A percentile compares a stretch with the other conserved stretches of the same genome.
Conservation (phyloP, 805 yeast genomes). For the Saccharomycopsis selenospora region DNA sequence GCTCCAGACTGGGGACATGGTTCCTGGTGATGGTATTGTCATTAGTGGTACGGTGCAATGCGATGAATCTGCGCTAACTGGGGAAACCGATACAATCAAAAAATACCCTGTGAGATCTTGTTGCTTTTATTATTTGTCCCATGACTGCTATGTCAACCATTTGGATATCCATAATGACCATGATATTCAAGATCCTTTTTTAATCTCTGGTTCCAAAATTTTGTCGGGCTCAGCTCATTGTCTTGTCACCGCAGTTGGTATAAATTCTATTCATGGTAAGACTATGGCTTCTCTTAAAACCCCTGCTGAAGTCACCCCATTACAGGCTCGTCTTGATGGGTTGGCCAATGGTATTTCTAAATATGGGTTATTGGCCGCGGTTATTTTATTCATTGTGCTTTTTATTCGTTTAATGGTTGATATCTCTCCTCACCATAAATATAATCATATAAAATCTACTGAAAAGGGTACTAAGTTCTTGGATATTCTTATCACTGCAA, state of each 20-base stretch:
- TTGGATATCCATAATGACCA: conserved; percentile 25
- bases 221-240: conserved; percentile 83
- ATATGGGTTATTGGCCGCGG: conserved; percentile 82
- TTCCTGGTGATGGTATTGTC: conserved; percentile 82
- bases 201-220: conserved; percentile 87
- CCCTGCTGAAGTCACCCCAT: conserved; percentile 80
- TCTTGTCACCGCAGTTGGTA: conserved; percentile 85
- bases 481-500: conserved; percentile 82
- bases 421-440: conserved; percentile 45
- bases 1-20: conserved; percentile 88
- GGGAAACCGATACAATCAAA: conserved; percentile 80
- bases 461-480: conserved; percentile 79
- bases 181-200: conserved; percentile 62
- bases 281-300: conserved; percentile 74
- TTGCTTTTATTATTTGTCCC: background rate
- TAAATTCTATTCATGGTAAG: conserved; percentile 82
- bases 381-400: conserved; percentile 70
- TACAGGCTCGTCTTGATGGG: conserved; percentile 71
- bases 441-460: conserved; percentile 44
- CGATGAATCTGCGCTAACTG: conserved; percentile 90
- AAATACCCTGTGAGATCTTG: conserved; percentile 48
- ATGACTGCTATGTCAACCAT: background rate
- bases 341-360: conserved; percentile 94
- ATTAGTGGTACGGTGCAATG: conserved; percentile 72
- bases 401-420: conserved; percentile 66